Evolutionary conservation across 441 rosid species (phyloP).

Genomic region (Dalechampia spathulata): DNA sequence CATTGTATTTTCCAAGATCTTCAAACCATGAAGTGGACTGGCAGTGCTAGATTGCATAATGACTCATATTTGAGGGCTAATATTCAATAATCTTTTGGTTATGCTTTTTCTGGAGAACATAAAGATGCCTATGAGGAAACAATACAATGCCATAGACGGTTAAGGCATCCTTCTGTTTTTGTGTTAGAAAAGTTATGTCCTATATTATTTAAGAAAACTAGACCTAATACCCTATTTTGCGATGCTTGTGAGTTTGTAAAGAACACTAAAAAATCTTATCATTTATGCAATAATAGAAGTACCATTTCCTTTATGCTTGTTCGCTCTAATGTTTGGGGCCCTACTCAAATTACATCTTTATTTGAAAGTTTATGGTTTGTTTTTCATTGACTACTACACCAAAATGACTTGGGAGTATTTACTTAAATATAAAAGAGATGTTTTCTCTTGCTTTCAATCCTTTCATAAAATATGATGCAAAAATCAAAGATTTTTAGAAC

Average conservation of each 20-base stretch:
- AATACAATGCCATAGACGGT: background rate
- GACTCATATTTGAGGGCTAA: background rate
- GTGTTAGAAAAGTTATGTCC: background rate
- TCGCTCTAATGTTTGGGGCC: too few species aligned
- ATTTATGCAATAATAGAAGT: too few species aligned
- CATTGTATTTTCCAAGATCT: too few species aligned
- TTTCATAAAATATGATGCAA: background rate
- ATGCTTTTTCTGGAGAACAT: background rate
- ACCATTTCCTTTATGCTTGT: too few species aligned
- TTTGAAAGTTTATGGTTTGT: too few species aligned
- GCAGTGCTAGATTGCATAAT: background rate
- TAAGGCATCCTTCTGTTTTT: background rate
- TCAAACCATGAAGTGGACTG: background rate
- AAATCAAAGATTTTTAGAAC: too few species aligned
- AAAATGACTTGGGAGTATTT: background rate
- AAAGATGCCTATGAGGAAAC: too few species aligned
- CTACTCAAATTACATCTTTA: too few species aligned
- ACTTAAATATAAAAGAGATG: background rate
- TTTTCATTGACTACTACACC: background rate
- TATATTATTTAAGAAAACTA: background rate
- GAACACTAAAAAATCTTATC: background rate
- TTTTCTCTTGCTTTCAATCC: background rate
- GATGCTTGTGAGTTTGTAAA: background rate
- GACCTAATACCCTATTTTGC: background rate
- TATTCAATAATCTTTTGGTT: background rate